Evolutionary conservation across 306 rosid genomes (phyloP), one percentile per base, ranked within the genome.

Genomic region (Spatholobus suberectus): DNA sequence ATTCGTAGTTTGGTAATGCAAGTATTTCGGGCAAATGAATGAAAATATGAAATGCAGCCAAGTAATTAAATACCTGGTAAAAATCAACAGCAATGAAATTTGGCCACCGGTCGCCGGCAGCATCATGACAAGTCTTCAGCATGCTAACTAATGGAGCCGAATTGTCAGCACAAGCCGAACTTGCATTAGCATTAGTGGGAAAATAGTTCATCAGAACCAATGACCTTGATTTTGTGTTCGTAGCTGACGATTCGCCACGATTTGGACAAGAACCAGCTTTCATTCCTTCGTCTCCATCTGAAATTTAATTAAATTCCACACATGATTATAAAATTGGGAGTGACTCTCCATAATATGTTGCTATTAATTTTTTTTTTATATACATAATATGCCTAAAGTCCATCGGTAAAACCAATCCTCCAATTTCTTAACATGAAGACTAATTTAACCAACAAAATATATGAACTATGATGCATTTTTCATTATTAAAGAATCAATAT

Each of bases 61-160:
- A 10, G 15, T 21, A 4, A 27, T 62, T 11, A 8, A n/a, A 0
- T 14, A 91, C 98, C 97, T 70, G 40, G 81, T 90, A 94, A 83
- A 86, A 94, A 86, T 94, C 97, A 72, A 94, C 95, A 43, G 95
- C 90, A 69, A 94, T 82, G 85, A 94, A 94, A 84, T 94, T 94
- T 73, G 97, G 88, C 98, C 98, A 94, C 32, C 98, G 91, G 32
- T 87, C 87, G 55, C 79, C 88, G 0, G 92, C 86, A 57, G 90
- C 95, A 43, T 78, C 75, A 38, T 87, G 83, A 82, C 97, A 94
- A 61, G 97, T 87, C 32, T 84, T 81, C 62, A 74, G 47, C 88
- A 84, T 86, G 73, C 46, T 57, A 13, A 81, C 61, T 69, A 94
- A 85, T 54, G 97, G 76, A 81, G 94, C 92, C 5, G 98, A 92